phyloP scores from a whole-genome alignment of 176 grass and related monocot genomes.

The Calamus simplicifolius region DNA sequence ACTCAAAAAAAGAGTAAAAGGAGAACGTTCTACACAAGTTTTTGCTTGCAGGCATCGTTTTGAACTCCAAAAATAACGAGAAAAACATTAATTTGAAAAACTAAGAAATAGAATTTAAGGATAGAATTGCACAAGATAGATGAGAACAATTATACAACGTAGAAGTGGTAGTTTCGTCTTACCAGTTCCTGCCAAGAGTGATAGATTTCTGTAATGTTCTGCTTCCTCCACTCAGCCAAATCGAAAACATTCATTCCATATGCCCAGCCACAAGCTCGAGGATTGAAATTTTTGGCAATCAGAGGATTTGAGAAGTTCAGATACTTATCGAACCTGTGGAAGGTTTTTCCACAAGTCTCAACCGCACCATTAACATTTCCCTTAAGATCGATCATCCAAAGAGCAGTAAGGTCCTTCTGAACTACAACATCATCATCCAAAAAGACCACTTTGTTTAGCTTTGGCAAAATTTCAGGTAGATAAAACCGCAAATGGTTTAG shows the following conservation, averaged over 20 bases:
- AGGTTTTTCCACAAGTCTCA: constrained; percentile 76
- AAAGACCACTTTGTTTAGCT: constrained; percentile 74
- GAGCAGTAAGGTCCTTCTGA: constrained; percentile 58
- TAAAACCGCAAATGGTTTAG: constrained; percentile 88
- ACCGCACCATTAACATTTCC: constrained; percentile 80
- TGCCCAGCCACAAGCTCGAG: constrained; percentile 73
- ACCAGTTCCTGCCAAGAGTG: constrained; percentile 75
- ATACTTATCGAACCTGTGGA: constrained; percentile 68
- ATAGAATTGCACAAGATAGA: neutral
- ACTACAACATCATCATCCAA: constrained; percentile 89
- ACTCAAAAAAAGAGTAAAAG: no score
- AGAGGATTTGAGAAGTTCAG: constrained; percentile 87
- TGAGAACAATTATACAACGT: neutral
- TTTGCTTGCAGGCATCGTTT: no score
- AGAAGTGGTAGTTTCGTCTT: constrained; percentile 19
- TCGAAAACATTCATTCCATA: constrained; percentile 96
- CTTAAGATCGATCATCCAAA: constrained; percentile 83
- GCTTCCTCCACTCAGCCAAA: constrained; percentile 71
- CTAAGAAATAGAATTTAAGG: neutral
- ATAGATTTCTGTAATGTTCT: constrained; percentile 72
- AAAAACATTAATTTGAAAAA: no score
- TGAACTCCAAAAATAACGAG: no score
- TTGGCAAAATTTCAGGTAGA: constrained; percentile 74
- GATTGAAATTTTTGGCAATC: constrained; percentile 67
- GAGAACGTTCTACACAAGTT: no score